Evolutionary conservation across 2,329 filamentous ascomycete genomes (phyloP).

Genomic region (Fragosphaeria purpurea): DNA sequence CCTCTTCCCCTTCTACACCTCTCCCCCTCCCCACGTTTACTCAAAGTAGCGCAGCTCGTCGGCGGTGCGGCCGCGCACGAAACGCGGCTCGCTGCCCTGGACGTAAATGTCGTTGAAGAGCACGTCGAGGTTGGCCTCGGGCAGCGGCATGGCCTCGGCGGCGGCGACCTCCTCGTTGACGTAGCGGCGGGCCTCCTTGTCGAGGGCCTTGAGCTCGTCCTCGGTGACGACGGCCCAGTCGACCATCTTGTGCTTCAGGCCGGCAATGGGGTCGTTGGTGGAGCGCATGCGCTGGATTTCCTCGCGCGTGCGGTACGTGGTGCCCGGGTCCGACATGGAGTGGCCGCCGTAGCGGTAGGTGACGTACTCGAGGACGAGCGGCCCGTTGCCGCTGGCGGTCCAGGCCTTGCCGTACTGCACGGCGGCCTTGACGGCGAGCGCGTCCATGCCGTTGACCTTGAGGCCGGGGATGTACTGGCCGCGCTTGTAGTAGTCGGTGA

Average conservation of each 20-base stretch:
- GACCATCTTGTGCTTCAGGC: constrained; percentile 93
- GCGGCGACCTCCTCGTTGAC: constrained; percentile 85
- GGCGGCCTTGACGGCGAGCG: constrained; percentile 93
- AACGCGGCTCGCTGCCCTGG: constrained; percentile 74
- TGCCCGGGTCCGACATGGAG: constrained; percentile 99
- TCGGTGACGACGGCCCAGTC: constrained; percentile 89
- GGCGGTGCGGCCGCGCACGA: constrained; percentile 74
- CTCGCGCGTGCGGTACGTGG: constrained; percentile 94
- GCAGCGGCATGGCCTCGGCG: constrained; percentile 78
- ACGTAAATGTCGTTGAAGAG: constrained; percentile 97
- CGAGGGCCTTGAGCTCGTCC: constrained; percentile 90
- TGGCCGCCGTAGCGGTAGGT: constrained; percentile 99
- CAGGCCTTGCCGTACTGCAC: constrained; percentile 90
- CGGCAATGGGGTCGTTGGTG: constrained; percentile 96
- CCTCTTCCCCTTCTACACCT: not conserved
- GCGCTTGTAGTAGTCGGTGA: constrained; percentile 99
- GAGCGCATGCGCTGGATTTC: constrained; percentile 99
- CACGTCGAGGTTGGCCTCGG: constrained; percentile 70
- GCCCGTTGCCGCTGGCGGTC: constrained; percentile 73
- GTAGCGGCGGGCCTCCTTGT: constrained; percentile 80
- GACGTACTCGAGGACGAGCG: constrained; percentile 95
- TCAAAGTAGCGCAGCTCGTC: constrained; percentile 95
- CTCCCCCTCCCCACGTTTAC: not conserved
- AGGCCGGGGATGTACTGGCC: constrained; percentile 98
- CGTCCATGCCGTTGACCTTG: constrained; percentile 99